Evolutionary conservation across 805 yeast species (phyloP), one percentile per base, ranked within the genome.

Genomic region (Candida tibetensis): DNA sequence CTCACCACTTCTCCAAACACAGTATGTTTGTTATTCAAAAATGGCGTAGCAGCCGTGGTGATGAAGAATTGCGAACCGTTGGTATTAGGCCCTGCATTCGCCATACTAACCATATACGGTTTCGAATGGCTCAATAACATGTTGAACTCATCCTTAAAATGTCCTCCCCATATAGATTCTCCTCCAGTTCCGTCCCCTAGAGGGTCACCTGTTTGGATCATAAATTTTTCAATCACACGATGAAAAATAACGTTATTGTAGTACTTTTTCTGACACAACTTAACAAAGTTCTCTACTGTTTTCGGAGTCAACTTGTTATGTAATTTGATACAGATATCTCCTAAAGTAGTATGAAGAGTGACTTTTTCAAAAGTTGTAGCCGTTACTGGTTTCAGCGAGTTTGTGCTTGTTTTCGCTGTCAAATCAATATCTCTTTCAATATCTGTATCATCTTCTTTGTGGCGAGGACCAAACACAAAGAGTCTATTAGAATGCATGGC

Each of bases 211-310:
- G 58, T 48, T 31, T 56, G 61, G 13, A 56, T 44, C 60, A 55
- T 56, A 27, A 56, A 53, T 15, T 44, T 44, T 26, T 52, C 46
- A 23, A 56, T 55, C 4, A 56, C 58, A 18, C 60, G 21, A 29
- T 56, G 59, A 36, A 56, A 56, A 7, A 60, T 60, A 13, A 64
- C 46, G 17, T 57, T 49, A 43, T 71, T 57, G 51, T 71, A 71
- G 45, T 68, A 72, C 10, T 64, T 64, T 3, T 51, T 53, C 23
- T 46, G 32, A 45, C 71, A 62, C 15, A 63, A 56, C 16, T 49
- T 46, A 8, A 60, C 48, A 40, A 71, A 71, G 45, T 70, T 71
- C 41, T 68, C 71, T 9, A 60, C 67, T 1, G 76, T 64, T 29
- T 60, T 47, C 3, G 76, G 76, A 1, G 69, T 66, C 17, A 57